Conservation (phyloP, 495 filamentous ascomycete genomes). For the Hypoxylon lienhwacheense region DNA sequence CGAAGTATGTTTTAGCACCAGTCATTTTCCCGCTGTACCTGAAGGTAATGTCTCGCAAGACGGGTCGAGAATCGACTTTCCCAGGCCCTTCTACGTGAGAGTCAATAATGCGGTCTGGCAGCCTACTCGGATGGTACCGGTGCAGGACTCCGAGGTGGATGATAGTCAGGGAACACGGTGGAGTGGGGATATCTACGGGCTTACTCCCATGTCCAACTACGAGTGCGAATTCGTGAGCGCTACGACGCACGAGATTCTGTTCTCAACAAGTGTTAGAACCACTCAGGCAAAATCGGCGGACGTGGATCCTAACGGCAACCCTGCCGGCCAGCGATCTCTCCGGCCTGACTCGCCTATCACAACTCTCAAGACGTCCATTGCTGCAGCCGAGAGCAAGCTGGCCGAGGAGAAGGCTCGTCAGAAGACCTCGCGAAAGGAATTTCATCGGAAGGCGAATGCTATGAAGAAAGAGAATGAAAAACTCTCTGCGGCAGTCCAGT, state of each 20-base stretch:
- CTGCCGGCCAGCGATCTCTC: constrained; percentile 57
- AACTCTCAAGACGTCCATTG: constrained; percentile 84
- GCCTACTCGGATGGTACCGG: constrained; percentile 68
- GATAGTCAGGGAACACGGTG: constrained; percentile 55
- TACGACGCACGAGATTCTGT: constrained; percentile 71
- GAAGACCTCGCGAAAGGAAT: constrained; percentile 76
- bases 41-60: constrained; percentile 46
- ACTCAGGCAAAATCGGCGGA: constrained; percentile 69
- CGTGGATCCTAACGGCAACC: constrained; percentile 49
- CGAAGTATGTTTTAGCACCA: constrained; percentile 80
- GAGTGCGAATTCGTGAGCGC: constrained; percentile 80
- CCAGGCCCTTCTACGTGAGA: constrained; percentile 81
- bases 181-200: constrained; percentile 84
- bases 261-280: constrained; percentile 78
- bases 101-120: constrained; percentile 90
- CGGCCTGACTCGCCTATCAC: constrained; percentile 86
- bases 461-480: constrained; percentile 81
- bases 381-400: constrained; percentile 74
- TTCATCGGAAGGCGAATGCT: constrained; percentile 68
- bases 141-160: constrained; percentile 57
- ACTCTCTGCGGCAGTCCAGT: constrained; percentile 64
- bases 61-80: constrained; percentile 57
- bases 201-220: constrained; percentile 84
- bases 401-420: constrained; percentile 74
- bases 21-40: constrained; percentile 55